Evolutionary conservation across 495 filamentous ascomycete genomes (phyloP), one percentile per base, ranked within the genome.

Genomic region (Acidiella bohemica): DNA sequence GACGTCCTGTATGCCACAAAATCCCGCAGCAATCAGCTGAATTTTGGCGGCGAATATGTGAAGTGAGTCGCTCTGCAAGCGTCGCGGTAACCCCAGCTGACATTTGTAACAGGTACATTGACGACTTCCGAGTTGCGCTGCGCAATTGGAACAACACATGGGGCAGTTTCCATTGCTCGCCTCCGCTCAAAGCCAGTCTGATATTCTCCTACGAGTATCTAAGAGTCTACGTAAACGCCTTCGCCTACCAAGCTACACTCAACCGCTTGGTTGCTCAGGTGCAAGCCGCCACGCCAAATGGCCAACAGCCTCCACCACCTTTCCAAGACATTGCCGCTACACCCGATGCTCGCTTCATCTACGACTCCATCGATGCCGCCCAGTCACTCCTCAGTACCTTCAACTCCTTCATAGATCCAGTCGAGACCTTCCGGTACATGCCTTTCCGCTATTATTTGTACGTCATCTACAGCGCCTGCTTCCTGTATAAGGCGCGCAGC

Each of bases 331-430:
- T 74, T 5, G 72, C 68, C 12, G 67, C 67, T 4, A 68, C 69
- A 55, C 71, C 68, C 13, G 72, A 76, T 47, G 68, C 72, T n/a
- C 60, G 72, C 7, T 76, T 76, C 48, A 75, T 76, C 31, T 74
- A 72, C 47, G 72, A 76, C 47, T 70, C 70, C 1, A 55, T 76
- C n/a, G 71, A 74, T 47, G 72, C 71, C n/a, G 72, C 72, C 2
- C 74, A 74, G 40, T 67, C 67, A 5, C 66, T 75, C 16, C 55
- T 76, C 48, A 67, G 63, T 0, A 73, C 67, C 25, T 63, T 76
- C 24, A 72, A 72, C 40, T 64, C 66, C 35, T 61, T 60, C 33
- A 67, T 73, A 13, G 60, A 72, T 37, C 70, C 72, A 5, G 65
- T 69, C 43, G 65, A 66, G 20, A 67, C 70, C 43, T 59, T 75